Percentiles rank a stretch among this genome's conserved stretches.
phyloP scores from a whole-genome alignment of 2,329 filamentous ascomycete genomes.

The Plectosphaerella cucumerina region DNA sequence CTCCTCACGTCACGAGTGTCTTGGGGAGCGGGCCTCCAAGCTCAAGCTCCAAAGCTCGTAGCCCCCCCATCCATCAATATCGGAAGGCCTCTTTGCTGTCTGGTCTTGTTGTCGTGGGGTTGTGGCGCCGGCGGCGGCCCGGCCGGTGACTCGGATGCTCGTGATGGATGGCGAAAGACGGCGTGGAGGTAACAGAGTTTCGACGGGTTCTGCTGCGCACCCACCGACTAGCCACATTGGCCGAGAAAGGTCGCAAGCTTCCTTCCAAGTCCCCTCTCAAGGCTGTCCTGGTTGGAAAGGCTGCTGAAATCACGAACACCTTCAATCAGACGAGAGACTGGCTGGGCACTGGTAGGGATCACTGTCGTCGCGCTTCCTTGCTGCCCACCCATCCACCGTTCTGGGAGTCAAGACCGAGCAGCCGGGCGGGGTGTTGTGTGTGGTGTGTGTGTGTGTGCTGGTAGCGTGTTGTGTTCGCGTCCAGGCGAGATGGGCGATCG shows the following conservation, averaged over 20 bases:
- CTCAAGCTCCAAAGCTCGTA: too few species aligned
- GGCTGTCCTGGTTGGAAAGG: neutral
- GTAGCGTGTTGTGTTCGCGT: neutral
- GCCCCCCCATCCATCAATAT: too few species aligned
- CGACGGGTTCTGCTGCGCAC: neutral
- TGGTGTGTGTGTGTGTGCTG: neutral
- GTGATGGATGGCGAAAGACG: neutral
- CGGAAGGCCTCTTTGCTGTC: too few species aligned
- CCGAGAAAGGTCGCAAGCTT: too few species aligned
- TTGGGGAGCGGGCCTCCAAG: neutral
- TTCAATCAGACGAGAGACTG: too few species aligned
- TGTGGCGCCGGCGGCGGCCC: too few species aligned
- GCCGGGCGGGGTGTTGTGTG: neutral
- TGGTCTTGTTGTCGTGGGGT: too few species aligned
- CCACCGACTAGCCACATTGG: neutral
- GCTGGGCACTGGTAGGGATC: too few species aligned
- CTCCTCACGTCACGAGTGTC: neutral
- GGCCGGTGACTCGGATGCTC: neutral
- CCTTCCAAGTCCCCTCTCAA: too few species aligned
- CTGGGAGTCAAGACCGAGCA: neutral
- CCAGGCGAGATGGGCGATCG: neutral
- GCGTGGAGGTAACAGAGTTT: neutral
- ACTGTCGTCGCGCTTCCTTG: neutral
- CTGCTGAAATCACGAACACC: neutral
- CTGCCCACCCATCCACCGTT: neutral